Conservation (phyloP, 2,329 filamentous ascomycete species). For the Xylaria sp. region DNA sequence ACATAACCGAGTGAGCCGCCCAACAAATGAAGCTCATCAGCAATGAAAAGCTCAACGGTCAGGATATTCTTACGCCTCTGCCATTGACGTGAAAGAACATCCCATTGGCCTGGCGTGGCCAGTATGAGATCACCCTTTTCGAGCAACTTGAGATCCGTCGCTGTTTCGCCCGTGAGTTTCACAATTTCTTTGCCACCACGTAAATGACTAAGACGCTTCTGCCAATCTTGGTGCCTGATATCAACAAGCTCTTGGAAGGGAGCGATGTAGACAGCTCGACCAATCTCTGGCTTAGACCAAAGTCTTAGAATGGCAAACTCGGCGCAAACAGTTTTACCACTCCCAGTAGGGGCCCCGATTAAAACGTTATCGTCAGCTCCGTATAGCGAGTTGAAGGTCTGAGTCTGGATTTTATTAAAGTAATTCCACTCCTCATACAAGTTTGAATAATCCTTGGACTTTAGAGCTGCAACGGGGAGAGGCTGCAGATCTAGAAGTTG, state of each 20-base stretch:
- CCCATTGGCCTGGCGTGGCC: conserved; percentile 95
- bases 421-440: conserved; percentile 86
- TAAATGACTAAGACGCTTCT: conserved; percentile 76
- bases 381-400: conserved; percentile 94
- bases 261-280: conserved; percentile 91
- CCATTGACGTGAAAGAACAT: conserved; percentile 95
- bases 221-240: conserved; percentile 84
- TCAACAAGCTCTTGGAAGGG: conserved; percentile 96
- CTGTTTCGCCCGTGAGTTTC: conserved; percentile 93
- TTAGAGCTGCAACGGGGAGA: conserved; percentile 87
- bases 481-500: conserved; percentile 92
- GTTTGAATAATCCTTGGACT: conserved; percentile 82
- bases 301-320: conserved; percentile 92
- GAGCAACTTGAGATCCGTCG: conserved; percentile 87
- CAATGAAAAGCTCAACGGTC: conserved; percentile 88
- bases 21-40: conserved; percentile 93
- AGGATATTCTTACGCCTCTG: conserved; percentile 96
- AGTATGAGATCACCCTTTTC: conserved; percentile 89
- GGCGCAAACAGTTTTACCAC: conserved; percentile 95
- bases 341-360: conserved; percentile 90
- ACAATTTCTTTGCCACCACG: conserved; percentile 88
- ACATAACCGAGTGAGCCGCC: conserved; percentile 87
- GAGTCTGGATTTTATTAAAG: conserved; percentile 98
- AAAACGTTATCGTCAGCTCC: conserved; percentile 94
- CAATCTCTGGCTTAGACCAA: conserved; percentile 78